Evolutionary conservation across 1,139 yeast species (phyloP).

Genomic region (Suhomyces anneliseae): DNA sequence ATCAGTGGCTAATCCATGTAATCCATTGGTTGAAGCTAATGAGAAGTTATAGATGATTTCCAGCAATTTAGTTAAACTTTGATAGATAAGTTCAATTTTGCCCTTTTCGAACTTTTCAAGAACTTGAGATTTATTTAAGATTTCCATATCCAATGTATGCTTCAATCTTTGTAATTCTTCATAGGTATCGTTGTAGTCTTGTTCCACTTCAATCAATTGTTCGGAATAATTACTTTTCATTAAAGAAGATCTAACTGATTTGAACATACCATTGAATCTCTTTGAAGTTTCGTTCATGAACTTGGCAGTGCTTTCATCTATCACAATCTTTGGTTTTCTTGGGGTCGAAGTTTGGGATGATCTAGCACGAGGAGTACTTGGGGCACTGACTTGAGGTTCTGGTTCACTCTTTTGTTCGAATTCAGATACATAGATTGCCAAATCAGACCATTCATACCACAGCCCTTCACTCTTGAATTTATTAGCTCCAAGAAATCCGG

Average conservation of each 20-base stretch:
- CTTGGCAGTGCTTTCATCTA: conserved; percentile 21
- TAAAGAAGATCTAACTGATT: conserved; percentile 28
- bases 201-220: conserved; percentile 29
- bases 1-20: conserved; percentile 28
- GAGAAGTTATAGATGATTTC: conserved; percentile 34
- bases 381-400: neutral
- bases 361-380: neutral
- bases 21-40: conserved; percentile 27
- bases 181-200: conserved; percentile 34
- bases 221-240: conserved; percentile 35
- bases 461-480: conserved; percentile 45
- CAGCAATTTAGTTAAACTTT: conserved; percentile 37
- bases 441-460: conserved; percentile 52
- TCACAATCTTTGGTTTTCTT: conserved; percentile 6
- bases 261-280: conserved; percentile 29
- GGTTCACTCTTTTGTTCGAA: conserved; percentile 7
- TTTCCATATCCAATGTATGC: conserved; percentile 32
- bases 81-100: conserved; percentile 37
- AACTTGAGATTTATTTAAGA: conserved; percentile 22
- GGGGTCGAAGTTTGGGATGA: conserved; percentile 6
- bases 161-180: conserved; percentile 33
- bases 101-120: conserved; percentile 39
- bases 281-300: conserved; percentile 32
- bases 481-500: conserved; percentile 33
- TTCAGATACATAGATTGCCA: conserved; percentile 26